Evolutionary conservation across 495 filamentous ascomycete genomes (phyloP), one percentile per base, ranked within the genome.

Genomic region (Apiosordaria backusii): DNA sequence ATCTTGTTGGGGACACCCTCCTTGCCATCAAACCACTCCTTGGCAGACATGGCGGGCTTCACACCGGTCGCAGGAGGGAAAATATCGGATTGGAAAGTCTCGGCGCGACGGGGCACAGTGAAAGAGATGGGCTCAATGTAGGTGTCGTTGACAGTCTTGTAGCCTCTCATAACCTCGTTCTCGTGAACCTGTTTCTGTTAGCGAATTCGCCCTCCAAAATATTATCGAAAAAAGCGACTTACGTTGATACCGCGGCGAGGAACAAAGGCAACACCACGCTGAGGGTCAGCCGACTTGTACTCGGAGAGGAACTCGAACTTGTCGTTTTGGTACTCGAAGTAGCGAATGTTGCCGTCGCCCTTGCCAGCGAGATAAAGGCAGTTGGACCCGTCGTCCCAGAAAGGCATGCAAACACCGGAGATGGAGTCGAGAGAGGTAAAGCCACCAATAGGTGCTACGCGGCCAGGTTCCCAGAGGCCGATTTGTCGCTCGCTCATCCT

Each of bases 81-180:
- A 71, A 99, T 97, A 72, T 99, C 95, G 59, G 91, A 91, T 80
- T 99, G 95, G 86, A 98, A 99, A 58, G 88, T 91, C 79, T 99
- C 95, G n/a, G 95, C 91, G 50, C 93, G 85, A 26, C 95, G 90
- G 60, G 96, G 96, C 0, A 97, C 95, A 63, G 97, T 94, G 79
- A 99, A 99, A 0, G 96, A 97, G 72, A 99, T 89, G 10, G 95
- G 95, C 74, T 99, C 94, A 71, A 99, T 92, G 76, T 96, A 96
- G 10, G 82, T 77, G 76, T 99, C 96, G 74, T 92, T 94, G 73
- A 97, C 90, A 0, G 93, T 97, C 85, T 98, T 98, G 85, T 90
- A 99, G 55, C 90, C 93, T 65, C 95, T 88, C 82, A 96, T 91
- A 29, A 99, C 87, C 78, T 99, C 95, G 70, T 97, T 98, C 67